A percentile compares a stretch with the other conserved stretches of the same genome.
These are phyloP conservation scores for Spinellus fusiger DNA, from an alignment of 192 early-diverging fungal species.

Conservation along the genomic window DNA sequence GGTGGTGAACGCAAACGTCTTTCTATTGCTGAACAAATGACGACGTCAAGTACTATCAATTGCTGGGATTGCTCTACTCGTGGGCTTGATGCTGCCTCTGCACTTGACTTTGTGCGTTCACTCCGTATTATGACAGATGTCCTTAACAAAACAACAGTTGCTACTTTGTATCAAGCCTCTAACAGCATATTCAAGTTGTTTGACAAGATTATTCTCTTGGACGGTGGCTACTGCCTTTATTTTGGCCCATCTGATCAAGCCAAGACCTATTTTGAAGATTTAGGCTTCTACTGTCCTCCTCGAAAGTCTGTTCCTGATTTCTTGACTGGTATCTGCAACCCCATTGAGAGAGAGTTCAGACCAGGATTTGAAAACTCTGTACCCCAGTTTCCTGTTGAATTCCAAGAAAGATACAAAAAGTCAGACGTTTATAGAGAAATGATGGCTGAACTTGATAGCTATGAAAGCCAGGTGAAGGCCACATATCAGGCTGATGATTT, in stretches of 20 bases:
- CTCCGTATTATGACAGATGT: constrained; percentile 71
- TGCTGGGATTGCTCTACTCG: constrained; percentile 60
- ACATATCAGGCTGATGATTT: constrained; percentile 25
- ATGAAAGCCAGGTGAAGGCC: constrained; percentile 29
- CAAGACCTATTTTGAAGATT: constrained; percentile 52
- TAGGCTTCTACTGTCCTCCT: constrained; percentile 56
- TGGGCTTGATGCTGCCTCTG: constrained; percentile 76
- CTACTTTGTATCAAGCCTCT: constrained; percentile 63
- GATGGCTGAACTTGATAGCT: constrained; percentile 35
- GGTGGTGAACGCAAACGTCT: constrained; percentile 77
- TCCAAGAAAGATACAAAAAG: constrained; percentile 48
- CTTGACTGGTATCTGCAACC: constrained; percentile 64
- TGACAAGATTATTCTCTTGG: constrained; percentile 61
- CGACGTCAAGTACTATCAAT: constrained; percentile 49
- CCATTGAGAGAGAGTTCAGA: constrained; percentile 43
- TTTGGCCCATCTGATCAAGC: constrained; percentile 59
- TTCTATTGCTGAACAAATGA: constrained; percentile 73
- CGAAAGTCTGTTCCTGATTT: constrained; percentile 71
- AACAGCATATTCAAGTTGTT: constrained; percentile 75
- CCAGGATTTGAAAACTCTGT: constrained; percentile 48
- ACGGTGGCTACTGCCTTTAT: constrained; percentile 62
- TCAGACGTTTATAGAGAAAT: constrained; percentile 38
- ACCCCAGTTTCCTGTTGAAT: constrained; percentile 55
- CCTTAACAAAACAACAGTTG: constrained; percentile 53
- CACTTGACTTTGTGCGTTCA: constrained; percentile 72